Conservation (phyloP, 352 stramenopile genomes). For the Phytophthora tentaculata region DNA sequence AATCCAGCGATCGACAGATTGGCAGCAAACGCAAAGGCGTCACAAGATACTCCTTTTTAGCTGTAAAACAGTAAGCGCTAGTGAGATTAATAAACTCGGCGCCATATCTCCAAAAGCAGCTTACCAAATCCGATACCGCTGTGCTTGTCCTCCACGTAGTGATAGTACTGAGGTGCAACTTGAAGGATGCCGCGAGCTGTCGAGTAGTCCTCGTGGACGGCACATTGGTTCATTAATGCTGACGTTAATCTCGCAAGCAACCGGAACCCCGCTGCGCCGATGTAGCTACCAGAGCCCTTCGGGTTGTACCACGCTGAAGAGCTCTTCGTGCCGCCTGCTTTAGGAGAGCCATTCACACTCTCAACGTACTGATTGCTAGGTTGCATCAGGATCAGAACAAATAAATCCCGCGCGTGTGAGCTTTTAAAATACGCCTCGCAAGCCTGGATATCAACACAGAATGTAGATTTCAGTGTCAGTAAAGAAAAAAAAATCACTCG, state of each 20-base stretch:
- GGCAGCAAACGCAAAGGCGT: slow-evolving; percentile 60
- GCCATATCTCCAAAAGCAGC: too few species aligned
- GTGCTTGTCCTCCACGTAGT: slow-evolving; percentile 80
- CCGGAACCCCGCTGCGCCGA: slow-evolving; percentile 72
- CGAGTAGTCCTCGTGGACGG: slow-evolving; percentile 80
- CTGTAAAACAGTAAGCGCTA: slow-evolving; percentile 34
- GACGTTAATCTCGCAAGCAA: slow-evolving; percentile 63
- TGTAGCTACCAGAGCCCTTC: slow-evolving; percentile 83
- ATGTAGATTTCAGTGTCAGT: slow-evolving; percentile 1
- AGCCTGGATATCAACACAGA: slow-evolving; percentile 29
- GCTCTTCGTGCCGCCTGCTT: slow-evolving; percentile 30
- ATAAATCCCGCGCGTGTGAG: slow-evolving; percentile 75
- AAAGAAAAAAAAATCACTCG: background rate
- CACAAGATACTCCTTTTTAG: slow-evolving; percentile 84
- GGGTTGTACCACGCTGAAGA: slow-evolving; percentile 78
- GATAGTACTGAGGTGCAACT: slow-evolving; percentile 82
- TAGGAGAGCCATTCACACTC: slow-evolving; percentile 35
- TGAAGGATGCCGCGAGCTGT: slow-evolving; percentile 82
- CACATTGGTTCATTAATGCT: slow-evolving; percentile 76
- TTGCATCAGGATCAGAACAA: slow-evolving; percentile 89
- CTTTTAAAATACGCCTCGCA: slow-evolving; percentile 75
- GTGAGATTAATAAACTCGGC: too few species aligned
- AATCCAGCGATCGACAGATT: slow-evolving; percentile 81
- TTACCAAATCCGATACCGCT: slow-evolving; percentile 76
- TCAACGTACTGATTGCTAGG: slow-evolving; percentile 79